Conservation (phyloP, 345 rosid genomes). For the Linum lewisii region DNA sequence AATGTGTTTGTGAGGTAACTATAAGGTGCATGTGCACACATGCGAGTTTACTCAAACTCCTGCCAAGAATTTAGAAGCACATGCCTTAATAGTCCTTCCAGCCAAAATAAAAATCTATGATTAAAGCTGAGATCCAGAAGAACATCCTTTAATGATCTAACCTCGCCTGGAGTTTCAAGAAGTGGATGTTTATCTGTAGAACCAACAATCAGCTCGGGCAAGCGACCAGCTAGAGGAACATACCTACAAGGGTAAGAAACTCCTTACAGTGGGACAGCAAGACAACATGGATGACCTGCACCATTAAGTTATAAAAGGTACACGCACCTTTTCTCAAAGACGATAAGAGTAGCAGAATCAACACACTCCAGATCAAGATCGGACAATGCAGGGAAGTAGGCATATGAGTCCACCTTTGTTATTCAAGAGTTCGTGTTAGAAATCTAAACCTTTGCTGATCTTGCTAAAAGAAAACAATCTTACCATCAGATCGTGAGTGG, state of each 20-base stretch:
- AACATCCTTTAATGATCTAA: slow-evolving; percentile 10
- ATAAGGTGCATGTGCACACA: neutral
- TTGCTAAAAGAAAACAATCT: slow-evolving; percentile 9
- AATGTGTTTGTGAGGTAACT: neutral
- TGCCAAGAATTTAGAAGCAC: neutral
- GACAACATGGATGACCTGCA: neutral
- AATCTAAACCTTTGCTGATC: neutral
- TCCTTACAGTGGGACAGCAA: neutral
- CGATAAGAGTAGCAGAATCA: slow-evolving; percentile 52
- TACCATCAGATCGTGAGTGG: slow-evolving; percentile 43
- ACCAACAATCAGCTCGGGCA: slow-evolving; percentile 52
- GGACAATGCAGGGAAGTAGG: slow-evolving; percentile 72
- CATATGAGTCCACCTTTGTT: slow-evolving; percentile 74
- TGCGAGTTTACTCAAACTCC: neutral
- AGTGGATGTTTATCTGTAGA: slow-evolving; percentile 78
- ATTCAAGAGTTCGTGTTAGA: neutral
- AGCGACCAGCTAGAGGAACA: slow-evolving; percentile 37
- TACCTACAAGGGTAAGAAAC: slow-evolving; percentile 34
- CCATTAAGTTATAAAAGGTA: slow-evolving; percentile 9
- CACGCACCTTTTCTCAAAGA: slow-evolving; percentile 63
- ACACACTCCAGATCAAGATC: slow-evolving; percentile 46
- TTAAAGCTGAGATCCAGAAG: neutral
- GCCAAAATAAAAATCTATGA: neutral
- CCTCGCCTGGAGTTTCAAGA: slow-evolving; percentile 94
- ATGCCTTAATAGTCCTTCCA: neutral